Evolutionary conservation across 352 stramenopile genomes (phyloP).

Genomic region (Phytophthora aleatoria): DNA sequence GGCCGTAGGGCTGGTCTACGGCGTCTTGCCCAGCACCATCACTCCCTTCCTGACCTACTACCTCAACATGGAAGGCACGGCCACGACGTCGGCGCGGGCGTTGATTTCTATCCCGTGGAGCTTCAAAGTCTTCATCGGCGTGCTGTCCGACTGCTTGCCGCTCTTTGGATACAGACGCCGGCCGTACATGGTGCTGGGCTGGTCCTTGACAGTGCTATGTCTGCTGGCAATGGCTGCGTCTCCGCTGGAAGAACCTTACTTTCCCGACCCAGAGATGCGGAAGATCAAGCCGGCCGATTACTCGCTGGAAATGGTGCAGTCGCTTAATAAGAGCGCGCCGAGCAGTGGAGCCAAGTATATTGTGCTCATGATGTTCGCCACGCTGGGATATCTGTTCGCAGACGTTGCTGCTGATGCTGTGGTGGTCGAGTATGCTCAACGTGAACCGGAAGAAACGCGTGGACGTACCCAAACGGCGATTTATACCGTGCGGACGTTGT

Average conservation of each 20-base stretch:
- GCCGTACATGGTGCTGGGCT: conserved; percentile 63
- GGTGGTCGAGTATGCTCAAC: conserved; percentile 61
- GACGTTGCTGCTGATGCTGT: conserved; percentile 59
- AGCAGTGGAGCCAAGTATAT: conserved; percentile 49
- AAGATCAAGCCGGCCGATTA: conserved; percentile 40
- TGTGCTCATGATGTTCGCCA: conserved; percentile 57
- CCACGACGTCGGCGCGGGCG: conserved; percentile 43
- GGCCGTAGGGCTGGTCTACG: conserved; percentile 48
- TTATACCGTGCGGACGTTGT: conserved; percentile 50
- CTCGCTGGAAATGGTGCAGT: conserved; percentile 34
- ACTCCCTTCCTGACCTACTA: conserved; percentile 58
- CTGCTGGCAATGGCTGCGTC: conserved; percentile 45
- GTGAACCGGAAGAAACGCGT: conserved; percentile 55
- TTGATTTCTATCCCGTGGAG: conserved; percentile 58
- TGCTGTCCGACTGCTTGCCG: conserved; percentile 54
- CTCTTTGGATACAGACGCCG: conserved; percentile 54
- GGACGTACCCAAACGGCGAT: conserved; percentile 58
- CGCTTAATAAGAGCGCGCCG: conserved; percentile 43
- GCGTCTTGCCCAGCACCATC: conserved; percentile 48
- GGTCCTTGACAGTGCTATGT: conserved; percentile 41
- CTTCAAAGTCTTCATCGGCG: conserved; percentile 61
- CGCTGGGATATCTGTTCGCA: conserved; percentile 57
- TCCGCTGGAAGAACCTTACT: conserved; percentile 44
- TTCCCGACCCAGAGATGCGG: conserved; percentile 36
- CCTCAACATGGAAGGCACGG: conserved; percentile 53